A percentile compares a stretch with the other conserved stretches of the same genome.
Evolutionary conservation across 306 rosid genomes (phyloP).

Genomic region (Pyrus bretschneideri): DNA sequence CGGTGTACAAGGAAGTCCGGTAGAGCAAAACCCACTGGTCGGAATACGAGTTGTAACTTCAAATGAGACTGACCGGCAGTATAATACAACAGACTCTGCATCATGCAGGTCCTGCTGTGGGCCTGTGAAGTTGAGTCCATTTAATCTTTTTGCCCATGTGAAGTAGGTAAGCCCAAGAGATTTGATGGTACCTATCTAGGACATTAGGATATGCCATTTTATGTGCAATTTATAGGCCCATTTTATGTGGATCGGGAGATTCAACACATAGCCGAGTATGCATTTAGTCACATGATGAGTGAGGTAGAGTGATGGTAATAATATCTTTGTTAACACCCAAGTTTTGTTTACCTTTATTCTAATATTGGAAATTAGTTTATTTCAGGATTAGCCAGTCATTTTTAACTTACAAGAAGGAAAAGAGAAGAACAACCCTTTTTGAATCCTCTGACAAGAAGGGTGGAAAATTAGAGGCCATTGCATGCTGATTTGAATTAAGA

Average conservation of each 20-base stretch:
- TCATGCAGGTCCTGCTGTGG: not conserved
- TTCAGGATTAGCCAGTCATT: conserved; percentile 4
- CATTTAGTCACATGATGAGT: not conserved
- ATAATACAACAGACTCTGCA: not conserved
- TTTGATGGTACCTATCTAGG: not conserved
- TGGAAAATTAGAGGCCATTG: conserved; percentile 6
- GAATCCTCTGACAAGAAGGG: conserved; percentile 3
- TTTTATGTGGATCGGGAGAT: not conserved
- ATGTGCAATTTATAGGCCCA: not conserved
- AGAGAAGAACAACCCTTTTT: conserved; percentile 2
- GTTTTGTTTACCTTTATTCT: not conserved
- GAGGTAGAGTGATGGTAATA: no score
- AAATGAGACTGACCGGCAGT: not conserved
- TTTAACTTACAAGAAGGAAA: conserved; percentile 5
- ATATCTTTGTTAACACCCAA: no score
- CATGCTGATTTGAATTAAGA: not conserved
- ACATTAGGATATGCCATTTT: not conserved
- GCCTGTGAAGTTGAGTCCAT: not conserved
- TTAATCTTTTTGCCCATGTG: not conserved
- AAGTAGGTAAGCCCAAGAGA: not conserved
- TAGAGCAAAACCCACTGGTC: not conserved
- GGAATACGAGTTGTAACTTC: not conserved
- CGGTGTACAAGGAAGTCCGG: not conserved
- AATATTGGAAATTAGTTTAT: not conserved
- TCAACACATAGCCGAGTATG: not conserved